Base-by-base conservation (phyloP, 2,329 filamentous ascomycete genomes). In the Talaromyces sp. region DNA sequence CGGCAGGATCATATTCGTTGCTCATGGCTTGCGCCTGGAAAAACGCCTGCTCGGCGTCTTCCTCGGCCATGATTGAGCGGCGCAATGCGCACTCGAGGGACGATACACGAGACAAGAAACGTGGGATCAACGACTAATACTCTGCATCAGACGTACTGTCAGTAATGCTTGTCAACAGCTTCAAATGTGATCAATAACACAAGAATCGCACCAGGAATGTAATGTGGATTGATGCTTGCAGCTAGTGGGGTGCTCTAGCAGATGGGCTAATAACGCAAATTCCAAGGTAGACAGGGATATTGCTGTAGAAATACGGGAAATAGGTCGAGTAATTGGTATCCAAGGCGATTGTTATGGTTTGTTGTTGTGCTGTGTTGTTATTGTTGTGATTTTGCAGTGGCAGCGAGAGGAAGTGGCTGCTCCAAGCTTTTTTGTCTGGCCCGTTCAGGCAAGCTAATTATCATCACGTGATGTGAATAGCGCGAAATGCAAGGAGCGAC, bases 31-130 rank as follows among this genome's bases (percentile, higher is more conserved):
- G 82, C 49, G 81, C 80, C 70, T 80, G 76, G 66, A 85, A 80
- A 70, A 85, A 85, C 67, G 83, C 83, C 66, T 80, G 77, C 74
- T 86, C 83, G 66, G 81, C 79, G 71, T 83, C 83, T 74, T 83
- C 80, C 71, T 82, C 83, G 63, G 82, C 81, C 83, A 85, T 85
- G 69, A 67, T 69, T 35, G 59, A 43, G 64, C 50, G 49, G 64
- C 64, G 64, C 66, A 50, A 50, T 67, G 64, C 64, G 64, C 66
- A 63, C 60, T 68, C 61, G 62, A 66, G 54, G 37, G 65, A 54
- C 65, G 70, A 67, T 59, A 64, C 52, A 62, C 65, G 70, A 67
- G 58, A 65, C 52, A 62, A 47, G 33, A 17, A 50, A 50, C 47
- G 47, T 27, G 35, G 50, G 22, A 56, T 59, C 58, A 66, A 35